Evolutionary conservation across 1,284 basidiomycete genomes (phyloP).

Genomic region (Heterobasidion parviporum): DNA sequence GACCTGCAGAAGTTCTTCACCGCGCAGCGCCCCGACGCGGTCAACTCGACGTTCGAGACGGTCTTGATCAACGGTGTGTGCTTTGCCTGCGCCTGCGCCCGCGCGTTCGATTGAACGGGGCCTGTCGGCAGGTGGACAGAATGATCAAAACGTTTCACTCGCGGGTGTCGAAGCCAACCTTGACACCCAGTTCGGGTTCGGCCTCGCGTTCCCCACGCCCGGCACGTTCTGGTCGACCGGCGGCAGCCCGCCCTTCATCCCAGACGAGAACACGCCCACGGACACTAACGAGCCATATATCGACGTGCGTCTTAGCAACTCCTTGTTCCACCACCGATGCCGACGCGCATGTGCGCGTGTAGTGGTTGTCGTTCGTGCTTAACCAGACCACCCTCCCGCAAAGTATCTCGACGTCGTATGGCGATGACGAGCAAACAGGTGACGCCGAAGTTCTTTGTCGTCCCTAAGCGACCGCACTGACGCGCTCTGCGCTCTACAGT

Average conservation of each 20-base stretch:
- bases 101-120: too few relatives aligned
- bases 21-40: slow-evolving; percentile 21
- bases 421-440: slow-evolving; percentile 67
- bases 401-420: slow-evolving; percentile 58
- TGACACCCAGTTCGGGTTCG: slow-evolving; percentile 62
- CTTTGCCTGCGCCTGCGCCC: background rate
- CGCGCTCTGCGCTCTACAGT: slow-evolving; percentile 26
- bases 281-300: slow-evolving; percentile 62
- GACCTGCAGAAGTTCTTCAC: slow-evolving; percentile 31
- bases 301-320: slow-evolving; percentile 30
- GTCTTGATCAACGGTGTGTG: slow-evolving; percentile 22
- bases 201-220: slow-evolving; percentile 40
- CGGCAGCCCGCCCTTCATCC: slow-evolving; percentile 38
- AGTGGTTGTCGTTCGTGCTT: slow-evolving; percentile 53
- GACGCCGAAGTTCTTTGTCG: slow-evolving; percentile 1
- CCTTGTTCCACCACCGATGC: background rate
- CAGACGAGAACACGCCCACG: slow-evolving; percentile 22
- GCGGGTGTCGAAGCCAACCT: slow-evolving; percentile 67
- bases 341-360: background rate
- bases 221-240: slow-evolving; percentile 56
- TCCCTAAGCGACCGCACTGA: background rate
- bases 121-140: slow-evolving; percentile 38
- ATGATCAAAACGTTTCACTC: slow-evolving; percentile 44
- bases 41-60: slow-evolving; percentile 35
- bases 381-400: slow-evolving; percentile 31